These are phyloP conservation scores for Yamadazyma akitaensis DNA, from an alignment of 805 yeast genomes.

Conservation along the genomic window DNA sequence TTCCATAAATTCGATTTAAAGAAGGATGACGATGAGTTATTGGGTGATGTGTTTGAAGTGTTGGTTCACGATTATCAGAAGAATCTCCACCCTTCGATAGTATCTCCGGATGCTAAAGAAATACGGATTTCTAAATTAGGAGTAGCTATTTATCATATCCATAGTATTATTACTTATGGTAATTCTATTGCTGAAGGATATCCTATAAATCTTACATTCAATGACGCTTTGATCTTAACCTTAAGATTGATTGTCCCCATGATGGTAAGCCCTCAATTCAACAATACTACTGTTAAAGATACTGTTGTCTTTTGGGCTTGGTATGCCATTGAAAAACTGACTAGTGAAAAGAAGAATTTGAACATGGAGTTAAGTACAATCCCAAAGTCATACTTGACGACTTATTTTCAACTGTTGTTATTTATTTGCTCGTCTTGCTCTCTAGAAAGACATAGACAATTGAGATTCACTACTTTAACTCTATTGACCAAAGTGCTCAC, in stretches of 20 bases:
- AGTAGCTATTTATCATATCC: conserved; percentile 13
- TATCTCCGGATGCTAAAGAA: conserved; percentile 22
- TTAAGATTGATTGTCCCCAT: conserved; percentile 35
- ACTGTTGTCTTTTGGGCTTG: conserved; percentile 36
- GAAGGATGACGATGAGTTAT: conserved; percentile 22
- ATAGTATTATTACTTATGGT: not conserved
- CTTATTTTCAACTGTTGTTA: conserved; percentile 31
- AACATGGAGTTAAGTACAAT: conserved; percentile 29
- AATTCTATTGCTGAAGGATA: not conserved
- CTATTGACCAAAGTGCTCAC: conserved; percentile 63
- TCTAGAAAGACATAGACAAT: conserved; percentile 18
- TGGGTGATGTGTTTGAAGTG: conserved; percentile 38
- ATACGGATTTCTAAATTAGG: conserved; percentile 28
- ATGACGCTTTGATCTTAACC: conserved; percentile 21
- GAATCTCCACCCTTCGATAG: conserved; percentile 24
- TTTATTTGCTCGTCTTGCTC: conserved; percentile 19
- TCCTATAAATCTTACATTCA: conserved; percentile 12
- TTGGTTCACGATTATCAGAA: conserved; percentile 43
- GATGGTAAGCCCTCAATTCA: conserved; percentile 26
- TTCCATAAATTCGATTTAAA: conserved; percentile 31
- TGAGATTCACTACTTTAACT: conserved; percentile 49
- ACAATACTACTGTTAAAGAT: conserved; percentile 23
- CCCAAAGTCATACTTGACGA: conserved; percentile 26
- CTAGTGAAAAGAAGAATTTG: conserved; percentile 13
- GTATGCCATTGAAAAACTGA: conserved; percentile 22